These are phyloP conservation scores for Dimargaris cristalligena DNA, from an alignment of 192 early-diverging fungal species.

Conservation along the genomic window DNA sequence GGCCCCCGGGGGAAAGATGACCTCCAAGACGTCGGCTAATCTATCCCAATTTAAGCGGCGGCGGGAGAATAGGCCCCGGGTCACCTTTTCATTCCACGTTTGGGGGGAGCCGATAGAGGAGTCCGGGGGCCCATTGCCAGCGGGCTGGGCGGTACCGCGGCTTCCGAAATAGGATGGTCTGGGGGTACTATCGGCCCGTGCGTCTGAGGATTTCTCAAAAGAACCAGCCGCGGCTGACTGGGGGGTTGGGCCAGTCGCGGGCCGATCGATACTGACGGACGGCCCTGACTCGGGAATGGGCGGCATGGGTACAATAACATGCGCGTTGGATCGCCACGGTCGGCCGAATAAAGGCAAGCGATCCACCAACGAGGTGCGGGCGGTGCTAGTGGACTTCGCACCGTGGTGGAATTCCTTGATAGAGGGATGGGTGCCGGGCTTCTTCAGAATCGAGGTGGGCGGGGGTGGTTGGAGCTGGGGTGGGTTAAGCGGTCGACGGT, in stretches of 20 bases:
- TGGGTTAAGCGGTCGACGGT: slow-evolving; percentile 12
- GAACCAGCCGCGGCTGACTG: neutral
- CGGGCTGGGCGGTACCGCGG: neutral
- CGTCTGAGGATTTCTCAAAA: neutral
- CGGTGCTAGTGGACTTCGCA: too few relatives aligned
- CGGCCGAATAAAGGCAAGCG: neutral
- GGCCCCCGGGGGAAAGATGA: slow-evolving; percentile 4
- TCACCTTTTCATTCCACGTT: too few relatives aligned
- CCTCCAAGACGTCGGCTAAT: neutral
- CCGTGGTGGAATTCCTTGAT: too few relatives aligned
- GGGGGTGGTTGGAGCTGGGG: too few relatives aligned
- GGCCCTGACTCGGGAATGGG: too few relatives aligned
- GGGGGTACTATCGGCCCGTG: neutral
- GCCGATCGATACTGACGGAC: neutral
- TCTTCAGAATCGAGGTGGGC: too few relatives aligned
- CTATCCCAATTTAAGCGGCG: neutral
- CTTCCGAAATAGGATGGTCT: neutral
- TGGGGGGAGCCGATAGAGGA: neutral
- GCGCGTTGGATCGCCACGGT: too few relatives aligned
- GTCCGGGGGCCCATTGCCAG: neutral
- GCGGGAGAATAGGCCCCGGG: neutral
- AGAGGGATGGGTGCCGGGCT: too few relatives aligned
- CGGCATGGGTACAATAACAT: too few relatives aligned
- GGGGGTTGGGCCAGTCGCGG: neutral
- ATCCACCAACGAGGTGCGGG: neutral